A percentile compares a stretch with the other conserved stretches of the same genome.
phyloP scores from a whole-genome alignment of 1,284 basidiomycete genomes.

The Pseudozyma pruni region DNA sequence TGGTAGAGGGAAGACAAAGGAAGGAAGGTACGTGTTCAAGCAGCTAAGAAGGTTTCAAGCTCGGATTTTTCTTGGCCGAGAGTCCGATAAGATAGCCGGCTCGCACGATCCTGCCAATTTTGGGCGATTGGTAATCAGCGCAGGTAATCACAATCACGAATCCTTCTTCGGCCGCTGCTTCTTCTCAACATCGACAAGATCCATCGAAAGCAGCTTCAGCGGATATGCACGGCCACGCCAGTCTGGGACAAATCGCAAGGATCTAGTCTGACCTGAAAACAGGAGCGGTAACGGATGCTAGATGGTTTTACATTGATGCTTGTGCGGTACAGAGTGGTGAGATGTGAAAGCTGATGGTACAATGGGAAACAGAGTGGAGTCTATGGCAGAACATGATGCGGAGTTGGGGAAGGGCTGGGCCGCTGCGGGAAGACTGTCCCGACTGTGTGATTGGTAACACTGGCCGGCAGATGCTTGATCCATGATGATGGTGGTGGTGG shows the following conservation, averaged over 20 bases:
- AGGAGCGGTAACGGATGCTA: too few species aligned
- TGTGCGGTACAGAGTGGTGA: slow-evolving; percentile 35
- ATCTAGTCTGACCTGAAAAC: too few species aligned
- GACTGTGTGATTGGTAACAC: too few species aligned
- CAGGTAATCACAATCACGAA: neutral
- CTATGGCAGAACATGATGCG: too few species aligned
- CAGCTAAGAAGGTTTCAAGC: neutral
- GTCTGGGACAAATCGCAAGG: too few species aligned
- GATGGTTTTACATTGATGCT: neutral
- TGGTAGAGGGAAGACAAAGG: neutral
- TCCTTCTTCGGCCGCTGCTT: too few species aligned
- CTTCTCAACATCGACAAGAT: neutral
- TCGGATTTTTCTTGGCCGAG: slow-evolving; percentile 12
- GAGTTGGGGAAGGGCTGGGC: too few species aligned
- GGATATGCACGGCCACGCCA: too few species aligned
- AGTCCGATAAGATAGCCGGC: slow-evolving; percentile 33
- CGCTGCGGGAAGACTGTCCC: too few species aligned
- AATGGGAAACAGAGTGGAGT: slow-evolving; percentile 8
- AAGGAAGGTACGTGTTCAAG: neutral
- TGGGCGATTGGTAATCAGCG: slow-evolving; percentile 36
- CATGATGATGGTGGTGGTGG: too few species aligned
- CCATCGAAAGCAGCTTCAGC: too few species aligned
- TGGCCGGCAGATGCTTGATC: too few species aligned
- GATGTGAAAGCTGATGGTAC: slow-evolving; percentile 16
- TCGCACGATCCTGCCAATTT: slow-evolving; percentile 1